Conservation (phyloP, 2,329 filamentous ascomycete genomes). For the Colletotrichum lentis region DNA sequence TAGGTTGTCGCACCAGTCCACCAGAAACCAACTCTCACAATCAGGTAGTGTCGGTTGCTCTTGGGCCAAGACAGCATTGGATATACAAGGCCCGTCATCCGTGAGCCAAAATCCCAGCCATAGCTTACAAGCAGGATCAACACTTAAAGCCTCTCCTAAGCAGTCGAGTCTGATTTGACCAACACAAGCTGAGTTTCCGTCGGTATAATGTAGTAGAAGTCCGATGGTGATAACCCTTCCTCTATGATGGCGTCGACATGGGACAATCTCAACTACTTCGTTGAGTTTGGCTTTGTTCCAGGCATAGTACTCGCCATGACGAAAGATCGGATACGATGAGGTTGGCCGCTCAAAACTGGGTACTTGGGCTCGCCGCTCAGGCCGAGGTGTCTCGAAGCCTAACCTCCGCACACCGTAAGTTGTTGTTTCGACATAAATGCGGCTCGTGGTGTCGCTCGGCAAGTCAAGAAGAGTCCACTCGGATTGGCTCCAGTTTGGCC, state of each 20-base stretch:
- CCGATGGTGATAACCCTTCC: slow-evolving; percentile 1
- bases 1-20: slow-evolving; percentile 14
- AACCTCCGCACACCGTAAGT: neutral
- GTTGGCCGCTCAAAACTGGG: too few relatives aligned
- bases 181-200: slow-evolving; percentile 5
- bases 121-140: neutral
- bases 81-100: neutral
- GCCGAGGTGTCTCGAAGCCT: slow-evolving; percentile 1
- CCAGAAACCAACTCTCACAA: slow-evolving; percentile 16
- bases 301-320: too few relatives aligned
- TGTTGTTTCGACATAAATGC: slow-evolving; percentile 2
- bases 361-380: too few relatives aligned
- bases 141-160: neutral
- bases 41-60: neutral
- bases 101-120: slow-evolving; percentile 13
- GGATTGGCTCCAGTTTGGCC: neutral
- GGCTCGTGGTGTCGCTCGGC: neutral
- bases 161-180: slow-evolving; percentile 14
- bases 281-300: neutral
- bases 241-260: neutral
- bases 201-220: slow-evolving; percentile 1
- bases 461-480: slow-evolving; percentile 12
- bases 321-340: too few relatives aligned
- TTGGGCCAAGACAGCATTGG: neutral
- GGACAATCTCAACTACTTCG: slow-evolving; percentile 2